A percentile compares a stretch with the other conserved stretches of the same genome.
phyloP scores from a whole-genome alignment of 192 early-diverging fungal species.

The Dissophora globulifera region DNA sequence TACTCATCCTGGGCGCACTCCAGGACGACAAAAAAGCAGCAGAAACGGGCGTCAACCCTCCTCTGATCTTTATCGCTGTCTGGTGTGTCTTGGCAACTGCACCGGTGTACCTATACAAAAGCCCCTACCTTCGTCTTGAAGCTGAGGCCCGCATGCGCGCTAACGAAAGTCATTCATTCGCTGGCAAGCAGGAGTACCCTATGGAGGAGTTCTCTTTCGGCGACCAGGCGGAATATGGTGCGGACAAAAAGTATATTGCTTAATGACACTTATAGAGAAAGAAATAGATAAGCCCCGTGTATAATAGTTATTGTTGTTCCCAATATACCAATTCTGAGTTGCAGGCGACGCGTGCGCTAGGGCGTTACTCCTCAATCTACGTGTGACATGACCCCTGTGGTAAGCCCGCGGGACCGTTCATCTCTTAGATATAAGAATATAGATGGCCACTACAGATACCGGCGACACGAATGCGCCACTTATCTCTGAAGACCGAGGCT shows the following conservation, averaged over 20 bases:
- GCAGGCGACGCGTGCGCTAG: too few species aligned
- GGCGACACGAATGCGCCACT: too few species aligned
- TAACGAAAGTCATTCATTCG: slow-evolving; percentile 1
- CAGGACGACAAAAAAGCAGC: slow-evolving; percentile 17
- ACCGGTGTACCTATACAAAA: slow-evolving; percentile 46
- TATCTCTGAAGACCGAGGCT: too few species aligned
- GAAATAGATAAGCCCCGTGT: too few species aligned
- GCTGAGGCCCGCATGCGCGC: slow-evolving; percentile 28
- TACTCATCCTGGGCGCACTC: slow-evolving; percentile 26
- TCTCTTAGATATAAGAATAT: too few species aligned
- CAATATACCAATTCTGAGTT: too few species aligned
- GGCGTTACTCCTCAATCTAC: too few species aligned
- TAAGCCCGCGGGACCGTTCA: too few species aligned
- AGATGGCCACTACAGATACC: too few species aligned
- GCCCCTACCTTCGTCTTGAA: slow-evolving; percentile 45
- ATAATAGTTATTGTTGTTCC: too few species aligned
- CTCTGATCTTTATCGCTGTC: slow-evolving; percentile 44
- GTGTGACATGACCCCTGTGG: too few species aligned
- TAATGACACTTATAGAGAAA: too few species aligned
- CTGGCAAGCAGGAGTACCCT: slow-evolving; percentile 9
- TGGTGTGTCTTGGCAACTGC: slow-evolving; percentile 31
- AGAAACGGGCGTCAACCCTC: slow-evolving; percentile 27
- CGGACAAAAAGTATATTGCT: neutral
- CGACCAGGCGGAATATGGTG: neutral
- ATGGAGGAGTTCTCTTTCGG: slow-evolving; percentile 28